Base-by-base conservation (phyloP, 208 protist genomes). In the Histomonas meleagridis region DNA sequence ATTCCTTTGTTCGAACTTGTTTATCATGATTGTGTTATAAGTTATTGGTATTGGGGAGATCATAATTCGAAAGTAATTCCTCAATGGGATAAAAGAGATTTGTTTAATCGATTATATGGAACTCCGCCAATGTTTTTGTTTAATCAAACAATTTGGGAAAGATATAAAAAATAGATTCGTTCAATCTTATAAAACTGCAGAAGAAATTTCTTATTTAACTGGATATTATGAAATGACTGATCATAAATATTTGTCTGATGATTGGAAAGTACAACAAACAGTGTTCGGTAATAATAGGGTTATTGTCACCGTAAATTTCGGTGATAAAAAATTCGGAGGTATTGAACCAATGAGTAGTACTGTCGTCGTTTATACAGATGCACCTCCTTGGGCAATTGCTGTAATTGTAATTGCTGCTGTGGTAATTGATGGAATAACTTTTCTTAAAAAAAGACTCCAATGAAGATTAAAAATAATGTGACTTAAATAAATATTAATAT, bases 21-120 rank as follows among this genome's bases (percentile, higher is more conserved):
- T 55, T 86, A 86, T 55, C 76, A 86, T 38, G 76, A 55, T 38
- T 86, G 76, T 16, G n/a, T 86, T 5, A 40, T 86, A 38, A 18
- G 46, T 32, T 86, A 86, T 55, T 86, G 76, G 76, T 86, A 86
- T 86, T 86, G 76, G 76, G 76, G 76, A 12, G 76, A 86, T 35
- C 38, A 86, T n/a, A 86, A 55, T 35, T 40, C 32, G 9, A 86
- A 86, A 26, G 38, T 86, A 3, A 40, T 46, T 57, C 51, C 26
- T 9, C 28, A 38, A 16, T 86, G 26, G 40, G 16, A 55, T 0
- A 86, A 86, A 35, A 51, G 76, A 51, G 76, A 86, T 86, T 16
- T 86, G 12, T 86, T 86, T 38, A 86, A 86, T 55, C 26, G 26
- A 23, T 86, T 86, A n/a, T 86, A 86, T 57, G 76, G 23, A 40